These are phyloP conservation scores for Plasmodium yoelii DNA, from an alignment of 169 alveolate species.

Conservation along the genomic window DNA sequence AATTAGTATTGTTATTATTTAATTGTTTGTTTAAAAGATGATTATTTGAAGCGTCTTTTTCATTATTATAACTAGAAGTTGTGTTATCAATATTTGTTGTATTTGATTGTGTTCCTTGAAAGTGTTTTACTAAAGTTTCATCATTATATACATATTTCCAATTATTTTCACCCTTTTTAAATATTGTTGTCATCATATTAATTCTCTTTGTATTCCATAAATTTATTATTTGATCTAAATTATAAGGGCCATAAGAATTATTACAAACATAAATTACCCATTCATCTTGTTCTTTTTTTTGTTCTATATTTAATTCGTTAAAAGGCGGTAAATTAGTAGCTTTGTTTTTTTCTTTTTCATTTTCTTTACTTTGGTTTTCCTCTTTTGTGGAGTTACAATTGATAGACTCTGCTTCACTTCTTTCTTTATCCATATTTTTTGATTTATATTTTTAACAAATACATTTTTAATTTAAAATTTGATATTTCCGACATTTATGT, in stretches of 20 bases:
- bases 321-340: background rate
- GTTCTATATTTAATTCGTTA: background rate
- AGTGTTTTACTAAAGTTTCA: conserved; percentile 43
- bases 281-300: conserved; percentile 16
- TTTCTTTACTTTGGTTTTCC: background rate
- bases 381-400: background rate
- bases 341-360: background rate
- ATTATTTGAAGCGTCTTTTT: background rate
- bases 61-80: too few species aligned
- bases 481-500: background rate
- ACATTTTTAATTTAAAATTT: conserved; percentile 15
- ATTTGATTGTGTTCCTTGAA: conserved; percentile 3
- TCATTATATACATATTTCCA: conserved; percentile 73
- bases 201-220: conserved; percentile 68
- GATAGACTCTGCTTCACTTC: background rate
- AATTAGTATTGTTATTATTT: background rate
- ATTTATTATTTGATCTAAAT: conserved; percentile 42
- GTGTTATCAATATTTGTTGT: background rate
- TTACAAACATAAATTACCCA: conserved; percentile 58
- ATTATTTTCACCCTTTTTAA: conserved; percentile 69
- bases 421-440: conserved; percentile 15
- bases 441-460: background rate
- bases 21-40: background rate
- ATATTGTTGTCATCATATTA: conserved; percentile 56
- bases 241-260: conserved; percentile 64